These are phyloP conservation scores for Boletus fagicola DNA, from an alignment of 768 basidiomycete species.

Conservation along the genomic window DNA sequence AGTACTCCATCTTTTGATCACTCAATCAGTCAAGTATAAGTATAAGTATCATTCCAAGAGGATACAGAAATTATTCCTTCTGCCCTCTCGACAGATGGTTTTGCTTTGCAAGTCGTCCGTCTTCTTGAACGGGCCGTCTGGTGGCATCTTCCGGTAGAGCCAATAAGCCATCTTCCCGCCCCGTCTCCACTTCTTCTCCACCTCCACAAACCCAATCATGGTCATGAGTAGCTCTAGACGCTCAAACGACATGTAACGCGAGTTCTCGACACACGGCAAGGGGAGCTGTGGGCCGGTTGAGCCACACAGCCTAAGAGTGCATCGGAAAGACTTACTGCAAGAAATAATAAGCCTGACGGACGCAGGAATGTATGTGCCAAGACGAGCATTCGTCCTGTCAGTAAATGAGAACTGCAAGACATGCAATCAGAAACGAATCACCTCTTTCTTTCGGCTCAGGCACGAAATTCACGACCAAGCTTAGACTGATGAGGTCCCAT, in stretches of 20 bases:
- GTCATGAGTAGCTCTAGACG: slow-evolving; percentile 58
- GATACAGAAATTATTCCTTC: slow-evolving; percentile 80
- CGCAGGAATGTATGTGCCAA: slow-evolving; percentile 57
- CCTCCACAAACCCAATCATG: slow-evolving; percentile 59
- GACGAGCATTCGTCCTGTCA: slow-evolving; percentile 66
- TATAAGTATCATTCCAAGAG: slow-evolving; percentile 28
- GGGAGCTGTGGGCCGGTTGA: slow-evolving; percentile 58
- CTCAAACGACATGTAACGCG: slow-evolving; percentile 71
- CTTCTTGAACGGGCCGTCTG: not conserved
- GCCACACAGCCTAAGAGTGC: not conserved
- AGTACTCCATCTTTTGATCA: no score
- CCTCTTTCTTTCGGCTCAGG: slow-evolving; percentile 75
- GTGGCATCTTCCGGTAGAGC: slow-evolving; percentile 57
- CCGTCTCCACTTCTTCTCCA: slow-evolving; percentile 58
- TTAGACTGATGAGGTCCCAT: slow-evolving; percentile 84
- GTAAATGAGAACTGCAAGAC: not conserved
- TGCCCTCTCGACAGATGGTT: slow-evolving; percentile 56
- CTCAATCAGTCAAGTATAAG: not conserved
- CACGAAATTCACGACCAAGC: slow-evolving; percentile 89
- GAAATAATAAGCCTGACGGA: slow-evolving; percentile 59
- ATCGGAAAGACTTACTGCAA: slow-evolving; percentile 52
- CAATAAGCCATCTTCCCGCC: slow-evolving; percentile 88
- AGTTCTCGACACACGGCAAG: slow-evolving; percentile 80
- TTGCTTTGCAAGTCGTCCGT: slow-evolving; percentile 49
- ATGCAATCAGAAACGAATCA: slow-evolving; percentile 23